Base-by-base conservation (phyloP, 2,329 filamentous ascomycete species). In the Pseudocercospora musae region DNA sequence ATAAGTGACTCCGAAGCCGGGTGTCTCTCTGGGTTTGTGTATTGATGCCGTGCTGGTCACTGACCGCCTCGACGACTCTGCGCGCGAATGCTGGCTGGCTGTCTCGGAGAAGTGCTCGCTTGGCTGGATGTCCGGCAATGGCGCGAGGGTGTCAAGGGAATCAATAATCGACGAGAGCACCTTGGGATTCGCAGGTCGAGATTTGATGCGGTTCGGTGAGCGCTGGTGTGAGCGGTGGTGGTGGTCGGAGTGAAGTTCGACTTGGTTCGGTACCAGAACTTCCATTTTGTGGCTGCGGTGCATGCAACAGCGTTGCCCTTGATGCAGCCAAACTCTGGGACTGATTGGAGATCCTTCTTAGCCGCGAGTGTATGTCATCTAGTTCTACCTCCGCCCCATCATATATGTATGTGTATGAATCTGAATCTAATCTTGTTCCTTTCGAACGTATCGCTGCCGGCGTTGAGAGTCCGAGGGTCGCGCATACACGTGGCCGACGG, bases 1-100 rank as follows among this genome's bases (percentile, higher is more conserved):
- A 82, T 91, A 91, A 73, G 91, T 89, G 77, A 91, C 85, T 52
- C 89, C 88, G 73, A 90, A 90, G 63, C 80, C 71, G 11, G 69
- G 59, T 29, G 68, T 66, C 29, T 58, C 44, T 25, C 54, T 56
- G 25, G 56, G 54, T 44, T 62, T 61, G 46, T 67, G 60, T 44
- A 67, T 62, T 33, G 64, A 68, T 42, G 70, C 65, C 29, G 66
- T 59, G 58, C 68, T 69, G 44, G 69, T 63, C 48, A 69, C 59
- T 20, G 68, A 67, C 53, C 60, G 62, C 37, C 62, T 69, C 42
- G 67, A 60, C 7, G 69, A 70, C 15, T 66, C 61, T 29, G 64
- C 61, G 11, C 66, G 65, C 27, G 67, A 69, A 37, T 61, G 59
- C 33, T 60, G 62, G 54, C 66, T 69, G 37, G 66, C 60, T 29